phyloP scores from a whole-genome alignment of 2,329 filamentous ascomycete genomes.

The Polytolypa hystricis region DNA sequence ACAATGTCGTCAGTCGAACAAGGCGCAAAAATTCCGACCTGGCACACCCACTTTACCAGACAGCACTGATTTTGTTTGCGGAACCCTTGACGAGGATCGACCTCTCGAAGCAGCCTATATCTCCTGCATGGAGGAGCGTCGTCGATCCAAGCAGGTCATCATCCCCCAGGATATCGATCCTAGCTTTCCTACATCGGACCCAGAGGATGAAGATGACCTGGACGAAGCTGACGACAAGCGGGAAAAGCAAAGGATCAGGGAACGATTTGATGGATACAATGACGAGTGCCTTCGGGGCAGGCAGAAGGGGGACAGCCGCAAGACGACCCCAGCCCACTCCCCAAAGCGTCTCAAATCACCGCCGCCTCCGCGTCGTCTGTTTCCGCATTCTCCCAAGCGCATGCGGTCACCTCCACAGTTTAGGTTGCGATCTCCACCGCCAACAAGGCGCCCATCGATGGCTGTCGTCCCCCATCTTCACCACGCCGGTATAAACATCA shows the following conservation, averaged over 20 bases:
- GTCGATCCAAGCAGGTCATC: conserved; percentile 65
- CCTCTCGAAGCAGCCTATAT: conserved; percentile 91
- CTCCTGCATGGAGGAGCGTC: conserved; percentile 68
- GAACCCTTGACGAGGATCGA: conserved; percentile 89
- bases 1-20: conserved; percentile 28
- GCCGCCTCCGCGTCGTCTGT: conserved; percentile 42
- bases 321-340: conserved; percentile 46
- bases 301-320: conserved; percentile 37
- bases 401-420: conserved; percentile 57
- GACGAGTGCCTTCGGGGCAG: conserved; percentile 41
- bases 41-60: conserved; percentile 78
- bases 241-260: conserved; percentile 54
- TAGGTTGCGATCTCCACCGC: conserved; percentile 39
- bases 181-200: conserved; percentile 90
- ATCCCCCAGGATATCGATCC: conserved; percentile 97
- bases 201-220: conserved; percentile 72
- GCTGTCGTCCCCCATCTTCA: conserved; percentile 32
- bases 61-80: conserved; percentile 98
- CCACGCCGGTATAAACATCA: conserved; percentile 42
- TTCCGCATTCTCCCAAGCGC: conserved; percentile 61
- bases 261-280: conserved; percentile 57
- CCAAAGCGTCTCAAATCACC: conserved; percentile 51
- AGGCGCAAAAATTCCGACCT: conserved; percentile 48
- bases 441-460: conserved; percentile 32
- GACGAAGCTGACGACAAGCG: conserved; percentile 41